Base-by-base conservation (phyloP, 768 basidiomycete genomes). In the Naematelia encephala region DNA sequence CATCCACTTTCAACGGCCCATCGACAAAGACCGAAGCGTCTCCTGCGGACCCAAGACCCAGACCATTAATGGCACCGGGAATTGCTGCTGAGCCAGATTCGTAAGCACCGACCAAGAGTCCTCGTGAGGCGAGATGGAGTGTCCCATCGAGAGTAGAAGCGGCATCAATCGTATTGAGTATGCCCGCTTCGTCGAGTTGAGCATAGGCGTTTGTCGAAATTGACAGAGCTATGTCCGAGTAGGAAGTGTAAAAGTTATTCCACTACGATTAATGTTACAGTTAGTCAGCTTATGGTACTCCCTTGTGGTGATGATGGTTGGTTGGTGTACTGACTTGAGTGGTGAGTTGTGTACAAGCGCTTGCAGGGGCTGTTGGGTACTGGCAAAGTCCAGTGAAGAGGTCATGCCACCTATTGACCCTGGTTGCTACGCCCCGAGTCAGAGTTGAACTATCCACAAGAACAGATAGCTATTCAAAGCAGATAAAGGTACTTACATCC, bases 321-420 rank as follows among this genome's bases (percentile, higher is more conserved):
- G 34, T 16, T 8, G n/a, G n/a, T n/a, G n/a, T n/a, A 55, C 59
- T 50, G 21, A 55, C 59, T 48, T 60, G 21, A 19, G 4, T 56
- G n/a, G 3, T 12, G 28, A 54, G 46, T 23, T 42, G 30, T 49
- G 27, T 34, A 28, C 60, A 61, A 2, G 48, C 42, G 2, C 48
- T 55, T n/a, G 55, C 11, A 29, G 60, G 60, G 21, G 27, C 27
- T 1, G 25, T 21, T 4, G 45, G 26, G 11, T 22, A n/a, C 14
- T 11, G n/a, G 19, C 60, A 61, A 29, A 61, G 29, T 2, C 49
- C 51, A 21, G 21, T 14, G 12, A 52, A 13, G 26, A 61, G 27
- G 16, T 30, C 22, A 13, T 57, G 54, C 55, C 54, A 61, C 23
- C 60, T 21, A 22, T 47, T 21, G 11, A 61, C 55, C 26, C 60